Base-by-base conservation (phyloP, 148 eudicot species). In the Silene conica region DNA sequence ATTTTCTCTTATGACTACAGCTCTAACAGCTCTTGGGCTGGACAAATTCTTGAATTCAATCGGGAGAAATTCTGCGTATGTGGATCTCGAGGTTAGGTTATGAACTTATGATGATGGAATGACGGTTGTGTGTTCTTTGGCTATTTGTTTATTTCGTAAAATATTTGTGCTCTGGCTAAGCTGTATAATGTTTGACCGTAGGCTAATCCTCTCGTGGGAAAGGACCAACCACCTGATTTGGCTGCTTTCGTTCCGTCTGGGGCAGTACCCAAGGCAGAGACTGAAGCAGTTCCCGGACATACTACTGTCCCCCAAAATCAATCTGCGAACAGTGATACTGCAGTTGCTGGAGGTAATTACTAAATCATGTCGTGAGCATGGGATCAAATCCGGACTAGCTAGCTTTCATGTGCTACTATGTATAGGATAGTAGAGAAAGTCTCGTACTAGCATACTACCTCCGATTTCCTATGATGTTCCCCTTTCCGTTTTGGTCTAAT, bases 201-300 rank as follows among this genome's bases (percentile, higher is more conserved):
- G 98, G 98, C 93, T 57, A 91, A 76, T 83, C 98, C 96, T 75
- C 46, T 88, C 4, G 95, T 93, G 48, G 95, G 98, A 57, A 93
- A 93, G 82, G 98, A 93, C 82, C 95, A 91, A 72, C 98, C 97
- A 76, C 98, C 98, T 41, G 98, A 94, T 88, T 80, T 94, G 82
- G 98, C 97, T 57, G 41, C 79, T 62, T 82, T 91, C 77, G 93
- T 90, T 76, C 98, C 98, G 55, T 88, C 95, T 61, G 89, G 84
- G 81, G 85, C 87, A 28, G 57, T 72, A 38, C 76, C 76, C 63
- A 73, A 81, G 55, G 77, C 83, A 56, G 87, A 88, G 61, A 48
- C 77, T 78, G 80, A 81, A 70, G 86, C 81, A 54, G 87, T 81
- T 76, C 72, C 90, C 34, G 71, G 73, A 7, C 83, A 73, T 71